phyloP scores from a whole-genome alignment of 129 eudicot genomes.

The Arctium minus region DNA sequence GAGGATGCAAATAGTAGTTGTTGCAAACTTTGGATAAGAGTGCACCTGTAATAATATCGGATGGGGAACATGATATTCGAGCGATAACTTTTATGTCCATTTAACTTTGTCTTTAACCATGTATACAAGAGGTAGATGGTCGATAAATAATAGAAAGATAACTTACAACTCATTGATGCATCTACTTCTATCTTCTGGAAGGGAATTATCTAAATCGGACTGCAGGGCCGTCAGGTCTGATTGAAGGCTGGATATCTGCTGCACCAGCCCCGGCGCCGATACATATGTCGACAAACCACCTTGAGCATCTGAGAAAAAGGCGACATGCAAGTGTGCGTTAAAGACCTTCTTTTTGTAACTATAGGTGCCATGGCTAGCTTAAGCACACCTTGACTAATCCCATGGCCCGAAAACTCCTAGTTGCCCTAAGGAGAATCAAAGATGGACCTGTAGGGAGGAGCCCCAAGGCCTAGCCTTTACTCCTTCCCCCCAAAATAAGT shows the following conservation, averaged over 20 bases:
- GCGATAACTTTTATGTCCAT: background rate
- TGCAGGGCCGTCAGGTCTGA: slow-evolving; percentile 79
- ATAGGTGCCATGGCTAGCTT: background rate
- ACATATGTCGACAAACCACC: slow-evolving; percentile 87
- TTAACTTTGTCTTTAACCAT: background rate
- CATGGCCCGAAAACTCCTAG: background rate
- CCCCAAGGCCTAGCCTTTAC: no score
- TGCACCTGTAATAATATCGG: slow-evolving; percentile 54
- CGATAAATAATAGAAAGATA: background rate
- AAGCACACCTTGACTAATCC: no score
- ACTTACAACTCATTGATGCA: slow-evolving; percentile 94
- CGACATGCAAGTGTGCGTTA: background rate
- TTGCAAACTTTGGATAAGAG: slow-evolving; percentile 90
- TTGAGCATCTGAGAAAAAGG: slow-evolving; percentile 60
- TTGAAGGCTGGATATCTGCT: slow-evolving; percentile 83
- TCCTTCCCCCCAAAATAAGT: no score
- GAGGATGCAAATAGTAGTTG: slow-evolving; percentile 93
- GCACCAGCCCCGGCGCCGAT: slow-evolving; percentile 93
- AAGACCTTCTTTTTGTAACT: no score
- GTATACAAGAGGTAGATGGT: background rate
- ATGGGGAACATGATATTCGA: slow-evolving; percentile 1
- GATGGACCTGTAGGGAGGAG: no score
- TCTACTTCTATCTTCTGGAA: slow-evolving; percentile 91
- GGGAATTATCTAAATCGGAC: slow-evolving; percentile 88
- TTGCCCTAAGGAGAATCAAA: background rate